Base-by-base conservation (phyloP, 805 yeast species). In the Candida chilensis region DNA sequence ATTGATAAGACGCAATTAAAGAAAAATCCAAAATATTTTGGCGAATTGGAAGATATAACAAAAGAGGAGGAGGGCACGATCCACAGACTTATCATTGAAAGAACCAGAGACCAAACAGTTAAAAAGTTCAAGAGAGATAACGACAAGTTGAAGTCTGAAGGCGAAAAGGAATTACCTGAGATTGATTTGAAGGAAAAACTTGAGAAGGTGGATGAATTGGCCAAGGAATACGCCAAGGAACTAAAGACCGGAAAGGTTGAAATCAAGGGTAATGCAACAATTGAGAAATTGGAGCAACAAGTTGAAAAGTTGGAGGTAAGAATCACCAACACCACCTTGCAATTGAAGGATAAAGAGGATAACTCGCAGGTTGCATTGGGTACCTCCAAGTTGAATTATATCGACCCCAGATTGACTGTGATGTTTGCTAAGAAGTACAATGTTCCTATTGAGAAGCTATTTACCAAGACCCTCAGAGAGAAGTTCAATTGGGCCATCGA, bases 401-500 rank as follows among this genome's bases (percentile, higher is more conserved):
- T 90, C 36, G 97, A 90, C 54, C 97, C 97, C 16, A 68, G 97
- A 40, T 61, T 90, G 42, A 77, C 94, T 0, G 96, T 86, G 16
- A 76, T 83, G 69, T 90, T 87, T 48, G 72, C 94, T 31, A 88
- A 87, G 54, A 83, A 77, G 54, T 86, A 61, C 49, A 66, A 74
- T 32, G 96, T 90, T 14, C 97, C 97, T 5, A 80, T 90, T 32
- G 96, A 90, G 54, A 88, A 84, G 54, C 64, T 90, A 25, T 87
- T 90, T 44, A 81, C 96, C 9, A 88, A 87, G 58, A 84, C 97
- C 0, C 61, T 90, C 32, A 64, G 96, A 37, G 96, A 88, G 26
- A 90, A 90, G 60, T 90, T 90, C 59, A 78, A 74, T 28, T 90
- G 97, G 97, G 97, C 97, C 18, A 80, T 90, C 31, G 94, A 88